Base-by-base conservation (phyloP, 2,329 filamentous ascomycete species). In the Orbilia brochopaga region DNA sequence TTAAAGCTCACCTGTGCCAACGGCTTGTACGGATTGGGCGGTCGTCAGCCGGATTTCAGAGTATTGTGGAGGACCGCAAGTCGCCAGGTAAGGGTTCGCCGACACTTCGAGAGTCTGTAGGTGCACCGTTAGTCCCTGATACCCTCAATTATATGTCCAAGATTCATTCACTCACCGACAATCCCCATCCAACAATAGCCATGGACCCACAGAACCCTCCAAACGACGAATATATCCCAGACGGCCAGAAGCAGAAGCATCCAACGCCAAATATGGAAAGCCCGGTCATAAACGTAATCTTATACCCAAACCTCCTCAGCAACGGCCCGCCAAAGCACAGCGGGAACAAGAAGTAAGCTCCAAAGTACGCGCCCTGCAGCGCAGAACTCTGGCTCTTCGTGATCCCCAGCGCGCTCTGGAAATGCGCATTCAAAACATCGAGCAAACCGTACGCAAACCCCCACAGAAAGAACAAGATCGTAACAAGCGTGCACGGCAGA, bases 391-490 rank as follows among this genome's bases (percentile, higher is more conserved):
- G 81, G 37, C 83, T 83, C 64, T 83, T 82, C 32, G 81, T 83
- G 70, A 87, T 86, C 64, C 80, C 77, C 13, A 86, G 79, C 1
- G 83, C 83, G 56, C 82, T 83, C 74, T 86, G 85, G 77, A 87
- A 86, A 76, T 86, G 84, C 66, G 83, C 83, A 76, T 84, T 84
- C 53, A 84, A 76, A 2, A 82, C 82, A 76, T 83, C 82, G 32
- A 82, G 76, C 73, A 84, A 74, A n/a, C 82, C 81, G 75, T 83
- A 83, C 30, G 81, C 80, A 59, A 83, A 82, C 3, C 82, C 81
- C 85, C 85, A 87, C 21, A 88, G 82, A 77, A 88, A 87, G 80
- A 88, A 88, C 0, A 88, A 79, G 53, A 87, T 80, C 0, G 86
- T 88, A 57, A 90, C 88, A 2, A 91, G 82, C 61, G 81, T 81